Evolutionary conservation across 768 basidiomycete genomes (phyloP).

Genomic region (Gelatoporia subvermispora): DNA sequence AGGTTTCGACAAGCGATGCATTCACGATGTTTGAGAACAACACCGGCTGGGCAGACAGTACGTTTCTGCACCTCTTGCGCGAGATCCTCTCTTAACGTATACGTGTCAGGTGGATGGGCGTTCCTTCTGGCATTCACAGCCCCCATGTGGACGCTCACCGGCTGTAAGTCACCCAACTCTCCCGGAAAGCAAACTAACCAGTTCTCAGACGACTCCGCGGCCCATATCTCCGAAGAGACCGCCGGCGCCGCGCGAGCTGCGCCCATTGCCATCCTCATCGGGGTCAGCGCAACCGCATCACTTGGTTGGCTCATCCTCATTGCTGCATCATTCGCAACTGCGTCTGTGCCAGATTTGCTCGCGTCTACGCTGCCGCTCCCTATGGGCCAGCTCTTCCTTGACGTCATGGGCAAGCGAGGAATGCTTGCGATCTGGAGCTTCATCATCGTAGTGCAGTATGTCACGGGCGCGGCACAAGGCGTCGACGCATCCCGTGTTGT

Average conservation of each 20-base stretch:
- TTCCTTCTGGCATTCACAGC: constrained; percentile 69
- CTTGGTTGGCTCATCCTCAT: constrained; percentile 67
- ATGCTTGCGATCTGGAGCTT: constrained; percentile 72
- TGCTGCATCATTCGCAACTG: constrained; percentile 59
- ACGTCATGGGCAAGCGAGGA: constrained; percentile 60
- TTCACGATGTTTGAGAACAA: constrained; percentile 70
- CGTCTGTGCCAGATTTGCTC: constrained; percentile 49
- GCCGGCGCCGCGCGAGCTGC: constrained; percentile 59
- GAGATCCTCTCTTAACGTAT: background rate
- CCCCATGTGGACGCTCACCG: constrained; percentile 78
- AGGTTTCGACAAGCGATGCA: constrained; percentile 62
- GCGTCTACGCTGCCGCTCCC: constrained; percentile 49
- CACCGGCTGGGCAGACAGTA: constrained; percentile 62
- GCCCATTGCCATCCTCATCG: constrained; percentile 64
- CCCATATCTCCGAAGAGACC: constrained; percentile 71
- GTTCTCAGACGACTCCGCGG: constrained; percentile 63
- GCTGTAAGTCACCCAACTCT: constrained; percentile 42
- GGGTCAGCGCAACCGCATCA: constrained; percentile 52
- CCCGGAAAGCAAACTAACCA: too few relatives aligned
- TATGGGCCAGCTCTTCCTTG: constrained; percentile 68
- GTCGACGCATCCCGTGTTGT: constrained; percentile 74
- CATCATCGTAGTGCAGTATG: constrained; percentile 67
- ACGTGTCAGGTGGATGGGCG: constrained; percentile 59
- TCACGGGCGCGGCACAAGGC: constrained; percentile 69
- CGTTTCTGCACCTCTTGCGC: constrained; percentile 14